Evolutionary conservation across 768 basidiomycete genomes (phyloP).

Genomic region (Mycena epipterygia): DNA sequence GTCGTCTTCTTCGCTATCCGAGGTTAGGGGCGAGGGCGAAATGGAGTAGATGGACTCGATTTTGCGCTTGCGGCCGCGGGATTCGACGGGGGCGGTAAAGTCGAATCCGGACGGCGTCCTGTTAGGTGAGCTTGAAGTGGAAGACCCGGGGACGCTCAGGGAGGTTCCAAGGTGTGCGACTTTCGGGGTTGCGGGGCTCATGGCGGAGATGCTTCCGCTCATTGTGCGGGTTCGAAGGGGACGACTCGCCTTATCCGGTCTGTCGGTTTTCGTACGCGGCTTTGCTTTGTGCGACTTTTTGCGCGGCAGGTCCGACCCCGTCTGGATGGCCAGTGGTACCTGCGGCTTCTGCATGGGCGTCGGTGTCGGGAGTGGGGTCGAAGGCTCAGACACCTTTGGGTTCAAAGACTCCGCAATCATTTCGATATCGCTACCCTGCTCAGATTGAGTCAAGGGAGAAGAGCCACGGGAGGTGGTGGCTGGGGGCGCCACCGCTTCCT

Average conservation of each 20-base stretch:
- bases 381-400: conserved; percentile 21
- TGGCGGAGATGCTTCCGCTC: conserved; percentile 26
- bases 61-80: conserved; percentile 37
- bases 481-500: conserved; percentile 1
- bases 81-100: conserved; percentile 37
- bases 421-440: conserved; percentile 32
- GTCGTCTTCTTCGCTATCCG: conserved; percentile 28
- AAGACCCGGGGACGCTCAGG: conserved; percentile 19
- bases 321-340: conserved; percentile 22
- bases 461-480: conserved; percentile 28
- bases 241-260: conserved; percentile 17
- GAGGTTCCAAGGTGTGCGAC: conserved; percentile 4
- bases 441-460: conserved; percentile 34
- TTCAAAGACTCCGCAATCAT: conserved; percentile 31
- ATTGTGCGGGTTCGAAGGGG: conserved; percentile 31
- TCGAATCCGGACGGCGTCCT: conserved; percentile 26
- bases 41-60: conserved; percentile 34
- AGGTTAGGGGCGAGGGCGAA: conserved; percentile 32
- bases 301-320: conserved; percentile 20
- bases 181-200: conserved; percentile 31
- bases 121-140: conserved; percentile 28
- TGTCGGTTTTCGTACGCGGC: conserved; percentile 17
- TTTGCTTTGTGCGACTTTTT: conserved; percentile 30
- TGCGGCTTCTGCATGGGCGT: not conserved
- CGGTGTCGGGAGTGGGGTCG: conserved; percentile 16